phyloP scores from a whole-genome alignment of 2,329 filamentous ascomycete species.

The Ceratocystis albifundus region DNA sequence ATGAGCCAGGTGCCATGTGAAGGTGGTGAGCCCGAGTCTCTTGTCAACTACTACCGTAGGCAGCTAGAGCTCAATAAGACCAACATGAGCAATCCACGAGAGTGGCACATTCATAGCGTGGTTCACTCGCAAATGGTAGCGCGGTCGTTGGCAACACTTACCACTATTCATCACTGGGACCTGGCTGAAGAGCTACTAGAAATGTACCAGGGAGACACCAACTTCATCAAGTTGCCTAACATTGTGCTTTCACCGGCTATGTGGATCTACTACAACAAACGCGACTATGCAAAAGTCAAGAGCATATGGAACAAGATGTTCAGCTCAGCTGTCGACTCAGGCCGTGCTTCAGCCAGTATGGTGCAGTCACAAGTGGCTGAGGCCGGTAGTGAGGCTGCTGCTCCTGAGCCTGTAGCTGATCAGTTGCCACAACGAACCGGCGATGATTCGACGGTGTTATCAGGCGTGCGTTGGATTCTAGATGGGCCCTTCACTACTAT shows the following conservation, averaged over 20 bases:
- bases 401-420: conserved; percentile 22
- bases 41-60: conserved; percentile 28
- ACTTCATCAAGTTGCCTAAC: conserved; percentile 35
- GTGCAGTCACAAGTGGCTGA: conserved; percentile 32
- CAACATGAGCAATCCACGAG: conserved; percentile 26
- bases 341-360: conserved; percentile 20
- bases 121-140: conserved; percentile 28
- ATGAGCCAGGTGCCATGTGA: conserved; percentile 26
- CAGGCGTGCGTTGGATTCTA: conserved; percentile 43
- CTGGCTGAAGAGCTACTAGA: conserved; percentile 48
- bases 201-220: conserved; percentile 35
- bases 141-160: conserved; percentile 30
- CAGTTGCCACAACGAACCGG: conserved; percentile 1
- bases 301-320: conserved; percentile 52
- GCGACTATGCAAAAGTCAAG: conserved; percentile 49
- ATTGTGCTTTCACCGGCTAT: conserved; percentile 55
- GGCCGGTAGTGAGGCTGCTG: conserved; percentile 26
- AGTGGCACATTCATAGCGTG: conserved; percentile 24
- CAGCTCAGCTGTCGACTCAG: conserved; percentile 23
- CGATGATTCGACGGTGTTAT: conserved; percentile 20
- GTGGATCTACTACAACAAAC: conserved; percentile 48
- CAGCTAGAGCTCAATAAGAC: conserved; percentile 23
- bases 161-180: conserved; percentile 36
- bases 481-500: conserved; percentile 39
- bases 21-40: conserved; percentile 27